Conservation (phyloP, 768 basidiomycete genomes). For the Termitomyces eurrhizus region DNA sequence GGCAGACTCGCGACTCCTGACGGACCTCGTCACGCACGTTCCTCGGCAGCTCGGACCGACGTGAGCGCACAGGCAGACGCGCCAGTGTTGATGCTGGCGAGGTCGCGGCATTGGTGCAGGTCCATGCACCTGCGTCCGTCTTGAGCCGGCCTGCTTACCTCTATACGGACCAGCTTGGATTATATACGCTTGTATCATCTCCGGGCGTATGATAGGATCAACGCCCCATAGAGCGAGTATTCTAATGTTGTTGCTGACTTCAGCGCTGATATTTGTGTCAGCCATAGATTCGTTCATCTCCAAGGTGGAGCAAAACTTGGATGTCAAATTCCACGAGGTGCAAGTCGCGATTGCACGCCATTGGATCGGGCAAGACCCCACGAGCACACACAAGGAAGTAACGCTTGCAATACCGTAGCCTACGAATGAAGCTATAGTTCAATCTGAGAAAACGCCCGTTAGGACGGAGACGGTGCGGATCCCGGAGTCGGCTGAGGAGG, state of each 20-base stretch:
- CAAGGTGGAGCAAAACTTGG: slow-evolving; percentile 68
- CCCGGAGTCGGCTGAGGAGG: slow-evolving; percentile 65
- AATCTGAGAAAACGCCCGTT: slow-evolving; percentile 44
- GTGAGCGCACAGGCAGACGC: no score
- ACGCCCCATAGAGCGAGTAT: slow-evolving; percentile 59
- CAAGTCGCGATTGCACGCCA: slow-evolving; percentile 79
- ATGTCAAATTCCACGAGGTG: slow-evolving; percentile 79
- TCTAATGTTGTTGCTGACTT: not conserved
- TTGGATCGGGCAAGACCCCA: slow-evolving; percentile 57
- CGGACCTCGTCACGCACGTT: no score
- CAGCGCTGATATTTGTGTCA: not conserved
- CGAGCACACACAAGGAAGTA: slow-evolving; percentile 45
- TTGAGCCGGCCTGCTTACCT: no score
- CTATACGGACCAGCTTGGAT: slow-evolving; percentile 46
- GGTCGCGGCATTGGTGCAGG: no score
- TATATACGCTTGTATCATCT: slow-evolving; percentile 93
- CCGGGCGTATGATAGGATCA: slow-evolving; percentile 87
- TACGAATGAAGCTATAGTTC: slow-evolving; percentile 43
- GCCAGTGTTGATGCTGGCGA: not conserved
- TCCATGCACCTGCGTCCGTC: no score
- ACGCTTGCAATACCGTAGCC: slow-evolving; percentile 55
- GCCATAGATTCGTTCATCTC: slow-evolving; percentile 43
- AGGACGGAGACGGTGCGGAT: slow-evolving; percentile 63
- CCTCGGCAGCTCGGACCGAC: no score
- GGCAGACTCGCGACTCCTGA: no score